Base-by-base conservation (phyloP, 2,329 filamentous ascomycete species). In the Cephalotrichum gorgonifer region DNA sequence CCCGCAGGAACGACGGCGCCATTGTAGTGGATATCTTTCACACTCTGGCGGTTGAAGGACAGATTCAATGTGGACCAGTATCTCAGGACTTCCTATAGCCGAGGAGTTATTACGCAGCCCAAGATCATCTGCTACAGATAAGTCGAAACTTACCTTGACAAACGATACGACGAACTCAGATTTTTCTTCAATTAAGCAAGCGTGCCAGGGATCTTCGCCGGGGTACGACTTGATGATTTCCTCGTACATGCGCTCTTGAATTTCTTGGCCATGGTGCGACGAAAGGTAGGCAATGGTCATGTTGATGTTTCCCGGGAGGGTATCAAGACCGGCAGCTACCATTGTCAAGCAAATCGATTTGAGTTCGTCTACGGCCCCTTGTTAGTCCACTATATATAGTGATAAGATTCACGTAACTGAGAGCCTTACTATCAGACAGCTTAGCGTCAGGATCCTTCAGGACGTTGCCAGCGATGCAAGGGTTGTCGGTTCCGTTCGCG, bases 321-420 rank as follows among this genome's bases (percentile, higher is more conserved):
- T 91, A 60, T 91, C 87, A 15, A 91, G 76, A n/a, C 87, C 87
- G 0, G 85, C 87, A 1, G 83, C 86, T 0, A 91, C 83, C 78
- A 91, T 89, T 22, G 85, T 88, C 23, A 93, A 66, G 60, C 86
- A 88, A 55, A 93, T 88, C 3, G 84, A 86, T 64, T 85, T 88
- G 44, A 90, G 74, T 62, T 90, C 86, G 14, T 78, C 83, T 85
- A 47, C n/a, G 4, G n/a, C 9, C 7, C 31, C 31, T 4, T 33
- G 31, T 33, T 15, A 33, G 31, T 12, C 12, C 27, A 33, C n/a
- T 14, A 8, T 9, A 8, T 4, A 33, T 15, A 33, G 3, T 9
- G 26, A 22, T 46, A 23, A 25, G 17, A 7, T 20, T 25, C 11
- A 4, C 9, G 20, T 8, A 25, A 15, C 7, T 6, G 15, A 11